Percentiles rank a stretch among this genome's conserved stretches.
Evolutionary conservation across 371 early-diverging fungal species (phyloP).

Genomic region (Apophysomyces trapeziformis): DNA sequence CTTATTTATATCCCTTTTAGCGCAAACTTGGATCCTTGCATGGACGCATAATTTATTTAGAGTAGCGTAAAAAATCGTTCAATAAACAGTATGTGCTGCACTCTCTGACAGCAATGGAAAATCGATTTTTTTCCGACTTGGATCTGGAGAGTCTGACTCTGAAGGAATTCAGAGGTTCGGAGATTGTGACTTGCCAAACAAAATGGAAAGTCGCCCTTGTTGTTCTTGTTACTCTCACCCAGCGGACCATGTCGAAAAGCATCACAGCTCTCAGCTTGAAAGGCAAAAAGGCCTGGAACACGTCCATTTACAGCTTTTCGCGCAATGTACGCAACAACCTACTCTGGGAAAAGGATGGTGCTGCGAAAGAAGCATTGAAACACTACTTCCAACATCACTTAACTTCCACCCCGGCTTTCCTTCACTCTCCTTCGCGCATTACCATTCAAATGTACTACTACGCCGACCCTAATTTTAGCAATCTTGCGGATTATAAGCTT

Average conservation of each 20-base stretch:
- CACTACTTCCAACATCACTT: constrained; percentile 54
- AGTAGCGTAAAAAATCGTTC: no score
- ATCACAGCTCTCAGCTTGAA: constrained; percentile 55
- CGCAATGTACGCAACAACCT: constrained; percentile 52
- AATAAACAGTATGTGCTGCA: no score
- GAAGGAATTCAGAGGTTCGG: background rate
- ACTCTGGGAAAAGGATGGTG: constrained; percentile 55
- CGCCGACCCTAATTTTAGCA: constrained; percentile 43
- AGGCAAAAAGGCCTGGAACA: constrained; percentile 57
- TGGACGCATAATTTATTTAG: no score
- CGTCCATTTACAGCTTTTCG: constrained; percentile 51
- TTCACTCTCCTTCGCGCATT: constrained; percentile 51
- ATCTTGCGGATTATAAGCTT: constrained; percentile 36
- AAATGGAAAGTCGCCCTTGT: background rate
- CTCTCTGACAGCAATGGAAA: no score
- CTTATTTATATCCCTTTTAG: no score
- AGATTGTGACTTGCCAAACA: background rate
- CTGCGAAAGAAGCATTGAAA: constrained; percentile 44
- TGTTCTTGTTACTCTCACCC: constrained; percentile 7
- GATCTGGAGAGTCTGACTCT: no score
- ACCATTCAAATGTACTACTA: constrained; percentile 58
- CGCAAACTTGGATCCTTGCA: no score
- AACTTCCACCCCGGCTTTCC: constrained; percentile 55
- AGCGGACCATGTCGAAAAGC: constrained; percentile 50
- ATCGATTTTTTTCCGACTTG: no score